Base-by-base conservation (phyloP, 345 rosid genomes). In the Citrus reticulata region DNA sequence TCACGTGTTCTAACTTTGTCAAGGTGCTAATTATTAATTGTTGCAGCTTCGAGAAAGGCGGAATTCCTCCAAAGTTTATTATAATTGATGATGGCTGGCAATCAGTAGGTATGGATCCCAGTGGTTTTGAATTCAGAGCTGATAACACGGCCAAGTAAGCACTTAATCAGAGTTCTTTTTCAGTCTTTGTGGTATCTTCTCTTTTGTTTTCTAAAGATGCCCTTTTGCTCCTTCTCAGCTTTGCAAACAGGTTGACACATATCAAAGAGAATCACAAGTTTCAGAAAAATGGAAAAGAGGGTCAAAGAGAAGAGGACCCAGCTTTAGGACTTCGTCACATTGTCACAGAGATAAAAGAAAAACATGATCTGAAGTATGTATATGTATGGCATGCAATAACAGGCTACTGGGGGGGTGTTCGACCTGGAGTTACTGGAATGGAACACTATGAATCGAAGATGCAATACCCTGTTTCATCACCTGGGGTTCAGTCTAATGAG, bases 51-150 rank as follows among this genome's bases (percentile, higher is more conserved):
- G 79, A 83, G 78, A 79, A 83, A 72, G 93, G 95, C 58, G 90
- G 91, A 59, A 81, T 89, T 83, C 80, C 87, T 65, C 91, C 95
- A 1, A 91, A 88, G 78, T 89, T 91, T 77, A 86, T 91, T 72
- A 87, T 91, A 70, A 91, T 91, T 29, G 92, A 91, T 60, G 94
- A 91, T 70, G 93, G 93, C 39, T 91, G 93, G 93, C 95, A 89
- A 83, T 84, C 91, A 1, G 95, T 91, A 37, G 89, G 83, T 58
- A 89, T 89, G 94, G 94, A 93, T 90, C 84, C 89, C 24, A 59
- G 55, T 62, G 67, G 88, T 54, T 20, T 72, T 8, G 90, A 78
- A 67, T 78, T 69, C 58, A 77, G 74, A 61, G 91, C 93, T 61
- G 94, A 90, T 77, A 91, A 90, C 70, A 2, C 88, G 24, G 94